These are phyloP conservation scores for Salix suchowensis DNA, from an alignment of 345 rosid species.

Conservation along the genomic window DNA sequence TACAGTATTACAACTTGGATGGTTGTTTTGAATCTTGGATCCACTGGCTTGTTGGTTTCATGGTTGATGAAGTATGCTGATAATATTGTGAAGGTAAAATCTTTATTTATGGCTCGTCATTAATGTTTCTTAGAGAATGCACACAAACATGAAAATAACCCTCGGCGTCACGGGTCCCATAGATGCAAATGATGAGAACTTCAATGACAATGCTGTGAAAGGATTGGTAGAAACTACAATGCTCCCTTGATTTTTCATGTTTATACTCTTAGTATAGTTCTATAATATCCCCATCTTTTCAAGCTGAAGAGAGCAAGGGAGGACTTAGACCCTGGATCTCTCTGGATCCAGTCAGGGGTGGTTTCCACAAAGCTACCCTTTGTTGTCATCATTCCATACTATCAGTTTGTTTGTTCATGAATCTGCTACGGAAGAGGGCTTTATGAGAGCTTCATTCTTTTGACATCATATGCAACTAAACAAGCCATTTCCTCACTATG, in stretches of 20 bases:
- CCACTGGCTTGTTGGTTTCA: constrained; percentile 77
- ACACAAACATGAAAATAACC: not conserved
- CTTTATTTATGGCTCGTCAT: not conserved
- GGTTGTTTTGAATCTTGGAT: constrained; percentile 82
- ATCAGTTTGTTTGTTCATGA: not conserved
- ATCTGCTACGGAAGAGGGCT: not conserved
- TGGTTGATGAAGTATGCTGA: constrained; percentile 93
- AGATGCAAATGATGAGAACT: not conserved
- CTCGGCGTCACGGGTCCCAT: not conserved
- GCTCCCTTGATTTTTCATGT: not conserved
- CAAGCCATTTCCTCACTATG: not conserved
- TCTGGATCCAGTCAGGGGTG: not conserved
- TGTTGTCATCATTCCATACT: not conserved
- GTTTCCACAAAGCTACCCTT: not conserved
- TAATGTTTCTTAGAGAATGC: not conserved
- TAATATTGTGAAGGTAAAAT: constrained; percentile 81
- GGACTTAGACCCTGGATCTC: not conserved
- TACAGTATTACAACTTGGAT: constrained; percentile 73
- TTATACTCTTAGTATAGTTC: not conserved
- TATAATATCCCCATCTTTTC: not conserved
- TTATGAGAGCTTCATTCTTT: not conserved
- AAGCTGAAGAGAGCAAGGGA: not conserved
- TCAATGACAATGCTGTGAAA: not conserved
- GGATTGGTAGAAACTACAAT: not conserved
- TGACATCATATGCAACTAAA: not conserved